Evolutionary conservation across 768 basidiomycete species (phyloP).

Genomic region (Saitozyma podzolica): DNA sequence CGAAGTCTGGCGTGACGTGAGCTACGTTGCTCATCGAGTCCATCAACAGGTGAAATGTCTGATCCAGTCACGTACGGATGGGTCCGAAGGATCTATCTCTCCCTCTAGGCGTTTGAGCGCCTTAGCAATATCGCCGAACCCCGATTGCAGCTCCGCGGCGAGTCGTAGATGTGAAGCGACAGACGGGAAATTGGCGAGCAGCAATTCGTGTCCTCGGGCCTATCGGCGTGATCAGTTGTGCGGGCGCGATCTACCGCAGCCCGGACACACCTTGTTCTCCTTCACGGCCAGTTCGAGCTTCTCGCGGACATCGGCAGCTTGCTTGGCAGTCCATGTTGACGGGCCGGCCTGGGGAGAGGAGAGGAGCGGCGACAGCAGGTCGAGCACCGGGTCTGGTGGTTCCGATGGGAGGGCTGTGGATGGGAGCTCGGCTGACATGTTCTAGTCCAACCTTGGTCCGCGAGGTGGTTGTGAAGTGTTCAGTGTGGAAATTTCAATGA

Average conservation of each 20-base stretch:
- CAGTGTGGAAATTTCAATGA: no score
- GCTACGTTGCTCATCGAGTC: not conserved
- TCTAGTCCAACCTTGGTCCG: no score
- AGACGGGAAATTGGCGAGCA: constrained; percentile 22
- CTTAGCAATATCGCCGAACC: constrained; percentile 59
- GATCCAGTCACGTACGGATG: constrained; percentile 16
- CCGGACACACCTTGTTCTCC: constrained; percentile 64
- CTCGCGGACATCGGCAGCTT: constrained; percentile 33
- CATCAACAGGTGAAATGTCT: not conserved
- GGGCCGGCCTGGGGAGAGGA: constrained; percentile 10
- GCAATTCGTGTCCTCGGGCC: constrained; percentile 29
- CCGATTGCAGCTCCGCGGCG: constrained; percentile 55
- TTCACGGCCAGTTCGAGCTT: constrained; percentile 73
- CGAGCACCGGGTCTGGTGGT: constrained; percentile 24
- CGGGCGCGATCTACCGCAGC: not conserved
- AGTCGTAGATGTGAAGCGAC: constrained; percentile 70
- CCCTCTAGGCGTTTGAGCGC: constrained; percentile 67
- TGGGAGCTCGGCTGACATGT: no score
- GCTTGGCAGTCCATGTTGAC: constrained; percentile 20
- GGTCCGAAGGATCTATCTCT: constrained; percentile 25
- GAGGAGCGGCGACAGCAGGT: constrained; percentile 30
- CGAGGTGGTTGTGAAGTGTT: no score
- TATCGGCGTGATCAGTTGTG: constrained; percentile 4
- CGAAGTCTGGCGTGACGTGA: constrained; percentile 25
- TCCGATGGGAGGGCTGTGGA: constrained; percentile 15